A percentile compares a stretch with the other conserved stretches of the same genome.
Evolutionary conservation across 2,329 filamentous ascomycete species (phyloP).

Genomic region (Dactylella cylindrospora): DNA sequence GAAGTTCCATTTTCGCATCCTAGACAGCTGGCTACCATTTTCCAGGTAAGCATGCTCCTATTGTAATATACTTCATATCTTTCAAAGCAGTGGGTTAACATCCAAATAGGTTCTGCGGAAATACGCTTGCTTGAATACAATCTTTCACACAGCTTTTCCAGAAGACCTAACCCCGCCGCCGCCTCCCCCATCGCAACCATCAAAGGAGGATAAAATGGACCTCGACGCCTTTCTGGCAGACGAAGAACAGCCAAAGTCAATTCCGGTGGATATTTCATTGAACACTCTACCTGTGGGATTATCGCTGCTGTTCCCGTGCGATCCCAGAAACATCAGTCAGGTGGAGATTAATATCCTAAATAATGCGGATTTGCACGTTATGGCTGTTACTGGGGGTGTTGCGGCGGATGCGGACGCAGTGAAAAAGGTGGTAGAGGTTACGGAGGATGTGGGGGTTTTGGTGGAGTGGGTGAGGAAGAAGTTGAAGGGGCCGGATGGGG

Average conservation of each 20-base stretch:
- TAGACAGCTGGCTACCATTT: slow-evolving; percentile 69
- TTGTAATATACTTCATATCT: neutral
- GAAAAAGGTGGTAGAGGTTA: slow-evolving; percentile 40
- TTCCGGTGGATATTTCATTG: slow-evolving; percentile 34
- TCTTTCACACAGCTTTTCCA: slow-evolving; percentile 55
- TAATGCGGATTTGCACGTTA: slow-evolving; percentile 22
- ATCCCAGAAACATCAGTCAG: slow-evolving; percentile 20
- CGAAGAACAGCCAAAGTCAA: slow-evolving; percentile 5
- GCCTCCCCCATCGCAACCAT: slow-evolving; percentile 2
- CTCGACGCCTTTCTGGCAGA: slow-evolving; percentile 40
- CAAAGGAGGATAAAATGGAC: slow-evolving; percentile 37
- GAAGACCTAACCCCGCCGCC: slow-evolving; percentile 7
- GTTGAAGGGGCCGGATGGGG: neutral
- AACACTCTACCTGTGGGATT: slow-evolving; percentile 30
- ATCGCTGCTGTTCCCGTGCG: slow-evolving; percentile 29
- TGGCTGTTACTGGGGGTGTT: slow-evolving; percentile 18
- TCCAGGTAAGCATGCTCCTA: slow-evolving; percentile 56
- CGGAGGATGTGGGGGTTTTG: slow-evolving; percentile 44
- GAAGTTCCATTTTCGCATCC: slow-evolving; percentile 77
- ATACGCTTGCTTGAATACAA: slow-evolving; percentile 68
- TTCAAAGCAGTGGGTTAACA: neutral
- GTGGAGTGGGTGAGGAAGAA: slow-evolving; percentile 40
- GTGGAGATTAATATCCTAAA: slow-evolving; percentile 33
- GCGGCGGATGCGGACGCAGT: slow-evolving; percentile 34
- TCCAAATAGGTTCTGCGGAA: slow-evolving; percentile 62